These are phyloP conservation scores for Fraxinus ornus DNA, from an alignment of 305 asterid genomes.

Conservation along the genomic window DNA sequence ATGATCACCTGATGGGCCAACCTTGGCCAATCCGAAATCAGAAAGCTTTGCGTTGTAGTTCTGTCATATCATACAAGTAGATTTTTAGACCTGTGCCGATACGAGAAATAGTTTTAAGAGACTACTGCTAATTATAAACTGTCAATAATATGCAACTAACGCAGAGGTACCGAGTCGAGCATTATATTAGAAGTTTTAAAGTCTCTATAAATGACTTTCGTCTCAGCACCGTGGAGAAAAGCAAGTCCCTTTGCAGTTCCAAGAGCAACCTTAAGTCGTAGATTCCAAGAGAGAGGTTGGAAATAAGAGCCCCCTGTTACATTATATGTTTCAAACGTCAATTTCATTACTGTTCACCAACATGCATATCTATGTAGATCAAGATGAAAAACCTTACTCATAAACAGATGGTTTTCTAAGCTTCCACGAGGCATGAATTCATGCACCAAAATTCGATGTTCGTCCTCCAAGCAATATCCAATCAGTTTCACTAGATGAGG, in stretches of 20 bases:
- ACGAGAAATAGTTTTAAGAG: not conserved
- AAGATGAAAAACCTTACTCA: constrained; percentile 43
- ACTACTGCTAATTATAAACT: not conserved
- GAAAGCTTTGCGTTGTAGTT: constrained; percentile 74
- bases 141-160: not conserved
- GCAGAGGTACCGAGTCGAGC: constrained; percentile 57
- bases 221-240: constrained; percentile 61
- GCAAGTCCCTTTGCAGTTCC: constrained; percentile 82
- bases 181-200: constrained; percentile 71
- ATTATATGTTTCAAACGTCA: not conserved
- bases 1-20: constrained; percentile 58
- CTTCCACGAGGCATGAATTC: constrained; percentile 84
- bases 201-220: constrained; percentile 69
- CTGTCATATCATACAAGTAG: constrained; percentile 33
- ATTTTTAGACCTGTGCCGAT: not conserved
- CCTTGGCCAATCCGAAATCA: constrained; percentile 77
- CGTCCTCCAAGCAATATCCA: constrained; percentile 21
- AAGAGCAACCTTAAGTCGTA: constrained; percentile 67
- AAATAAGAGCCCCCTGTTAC: constrained; percentile 71
- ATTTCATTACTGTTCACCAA: not conserved
- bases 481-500: constrained; percentile 14
- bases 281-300: constrained; percentile 72
- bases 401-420: constrained; percentile 74
- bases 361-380: not conserved
- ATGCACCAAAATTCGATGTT: constrained; percentile 16